Evolutionary conservation across 139 green algal genomes (phyloP).

Genomic region (Micromonas commoda): DNA sequence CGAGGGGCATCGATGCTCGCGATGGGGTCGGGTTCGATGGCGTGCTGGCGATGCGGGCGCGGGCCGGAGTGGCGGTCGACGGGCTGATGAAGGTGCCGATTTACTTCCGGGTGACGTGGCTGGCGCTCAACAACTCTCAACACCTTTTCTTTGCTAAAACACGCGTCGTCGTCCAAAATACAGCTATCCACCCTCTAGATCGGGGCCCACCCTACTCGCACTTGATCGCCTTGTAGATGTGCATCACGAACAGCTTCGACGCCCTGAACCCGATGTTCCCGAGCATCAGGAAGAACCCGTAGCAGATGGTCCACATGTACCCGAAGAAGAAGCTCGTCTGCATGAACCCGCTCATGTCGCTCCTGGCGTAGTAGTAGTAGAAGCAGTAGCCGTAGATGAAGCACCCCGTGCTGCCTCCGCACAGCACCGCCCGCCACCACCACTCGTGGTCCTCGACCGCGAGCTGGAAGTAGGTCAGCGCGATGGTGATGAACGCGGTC

Average conservation of each 20-base stretch:
- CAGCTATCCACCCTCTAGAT: no score
- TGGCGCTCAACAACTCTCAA: no score
- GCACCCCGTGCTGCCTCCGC: slow-evolving; percentile 87
- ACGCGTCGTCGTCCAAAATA: no score
- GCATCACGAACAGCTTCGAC: slow-evolving; percentile 64
- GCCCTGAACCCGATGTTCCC: slow-evolving; percentile 82
- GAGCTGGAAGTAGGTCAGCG: slow-evolving; percentile 60
- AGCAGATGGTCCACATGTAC: slow-evolving; percentile 50
- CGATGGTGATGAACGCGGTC: slow-evolving; percentile 56
- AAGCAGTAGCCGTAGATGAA: slow-evolving; percentile 96
- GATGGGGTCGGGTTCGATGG: no score
- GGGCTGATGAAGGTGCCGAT: no score
- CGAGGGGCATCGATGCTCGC: no score
- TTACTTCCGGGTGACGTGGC: no score
- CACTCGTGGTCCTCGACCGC: slow-evolving; percentile 54
- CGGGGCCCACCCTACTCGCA: no score
- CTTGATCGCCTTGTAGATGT: slow-evolving; percentile 74
- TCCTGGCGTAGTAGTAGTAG: slow-evolving; percentile 86
- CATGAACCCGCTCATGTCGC: slow-evolving; percentile 55
- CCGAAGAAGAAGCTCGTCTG: slow-evolving; percentile 56
- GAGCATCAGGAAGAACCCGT: slow-evolving; percentile 60
- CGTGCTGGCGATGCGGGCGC: no score
- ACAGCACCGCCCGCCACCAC: slow-evolving; percentile 68
- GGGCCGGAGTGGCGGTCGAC: no score
- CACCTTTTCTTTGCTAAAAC: no score